Evolutionary conservation across 371 early-diverging fungal genomes (phyloP).

Genomic region (Rhizopus sp.): DNA sequence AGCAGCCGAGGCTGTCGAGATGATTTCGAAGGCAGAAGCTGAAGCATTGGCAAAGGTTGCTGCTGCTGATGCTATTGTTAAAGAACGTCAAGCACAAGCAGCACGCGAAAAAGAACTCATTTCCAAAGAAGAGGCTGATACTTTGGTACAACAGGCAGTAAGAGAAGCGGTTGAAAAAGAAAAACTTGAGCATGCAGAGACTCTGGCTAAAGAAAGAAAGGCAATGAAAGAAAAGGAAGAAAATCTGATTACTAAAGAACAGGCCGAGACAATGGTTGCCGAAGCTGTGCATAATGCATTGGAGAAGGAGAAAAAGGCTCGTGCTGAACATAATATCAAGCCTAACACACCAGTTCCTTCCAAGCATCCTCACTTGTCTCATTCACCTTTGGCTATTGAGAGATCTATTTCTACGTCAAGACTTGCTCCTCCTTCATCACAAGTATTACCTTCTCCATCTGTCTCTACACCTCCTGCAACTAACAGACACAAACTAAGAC

Average conservation of each 20-base stretch:
- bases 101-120: conserved; percentile 27
- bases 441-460: conserved; percentile 27
- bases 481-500: conserved; percentile 11
- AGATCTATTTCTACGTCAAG: conserved; percentile 34
- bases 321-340: not conserved
- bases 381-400: conserved; percentile 11
- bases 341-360: not conserved
- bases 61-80: conserved; percentile 31
- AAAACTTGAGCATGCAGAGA: conserved; percentile 6
- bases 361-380: not conserved
- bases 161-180: conserved; percentile 24
- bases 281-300: conserved; percentile 20
- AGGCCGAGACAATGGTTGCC: conserved; percentile 14
- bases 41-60: conserved; percentile 27
- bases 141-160: conserved; percentile 13
- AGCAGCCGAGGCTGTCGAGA: conserved; percentile 17
- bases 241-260: conserved; percentile 15
- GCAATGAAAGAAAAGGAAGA: conserved; percentile 24
- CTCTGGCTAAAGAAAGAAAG: conserved; percentile 23
- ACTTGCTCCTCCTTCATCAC: conserved; percentile 23
- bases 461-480: conserved; percentile 29
- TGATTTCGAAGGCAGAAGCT: conserved; percentile 32
- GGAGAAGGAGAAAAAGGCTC: not conserved
- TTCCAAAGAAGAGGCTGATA: conserved; percentile 25
- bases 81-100: conserved; percentile 30